These are phyloP conservation scores for Phytophthora melonis DNA, from an alignment of 352 stramenopile species.

Conservation along the genomic window DNA sequence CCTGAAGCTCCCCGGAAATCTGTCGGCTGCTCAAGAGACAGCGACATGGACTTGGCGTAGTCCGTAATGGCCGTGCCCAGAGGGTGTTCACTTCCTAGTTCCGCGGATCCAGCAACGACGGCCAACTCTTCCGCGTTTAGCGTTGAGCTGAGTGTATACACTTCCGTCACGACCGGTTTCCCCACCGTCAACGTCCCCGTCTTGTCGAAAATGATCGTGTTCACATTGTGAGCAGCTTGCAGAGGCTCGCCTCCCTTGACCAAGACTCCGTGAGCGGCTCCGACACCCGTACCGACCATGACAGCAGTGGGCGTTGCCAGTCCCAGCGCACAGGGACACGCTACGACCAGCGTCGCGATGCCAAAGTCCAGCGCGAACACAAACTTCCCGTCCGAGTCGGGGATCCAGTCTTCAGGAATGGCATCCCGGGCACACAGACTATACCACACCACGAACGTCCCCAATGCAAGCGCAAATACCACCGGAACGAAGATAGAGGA, in stretches of 20 bases:
- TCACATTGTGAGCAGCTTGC: conserved; percentile 89
- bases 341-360: conserved; percentile 97
- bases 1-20: conserved; percentile 87
- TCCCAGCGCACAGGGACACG: conserved; percentile 98
- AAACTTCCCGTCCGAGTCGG: conserved; percentile 70
- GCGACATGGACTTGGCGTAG: conserved; percentile 80
- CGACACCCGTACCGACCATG: conserved; percentile 98
- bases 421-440: conserved; percentile 57
- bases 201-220: conserved; percentile 99
- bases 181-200: conserved; percentile 97
- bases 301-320: conserved; percentile 97
- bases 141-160: conserved; percentile 65
- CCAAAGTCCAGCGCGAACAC: conserved; percentile 97
- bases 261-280: conserved; percentile 95
- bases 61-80: conserved; percentile 93
- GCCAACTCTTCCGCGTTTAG: conserved; percentile 77
- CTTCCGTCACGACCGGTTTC: conserved; percentile 82
- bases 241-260: conserved; percentile 97
- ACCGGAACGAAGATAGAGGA: conserved; percentile 95
- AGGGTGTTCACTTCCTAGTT: conserved; percentile 94
- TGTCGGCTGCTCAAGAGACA: conserved; percentile 64
- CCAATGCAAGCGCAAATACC: conserved; percentile 91
- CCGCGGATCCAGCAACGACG: conserved; percentile 85
- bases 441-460: conserved; percentile 97
- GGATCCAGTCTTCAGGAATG: conserved; percentile 73